Percentiles rank a stretch among this genome's conserved stretches.
Evolutionary conservation across 2,329 filamentous ascomycete genomes (phyloP).

Genomic region (Cercospora berteroae): DNA sequence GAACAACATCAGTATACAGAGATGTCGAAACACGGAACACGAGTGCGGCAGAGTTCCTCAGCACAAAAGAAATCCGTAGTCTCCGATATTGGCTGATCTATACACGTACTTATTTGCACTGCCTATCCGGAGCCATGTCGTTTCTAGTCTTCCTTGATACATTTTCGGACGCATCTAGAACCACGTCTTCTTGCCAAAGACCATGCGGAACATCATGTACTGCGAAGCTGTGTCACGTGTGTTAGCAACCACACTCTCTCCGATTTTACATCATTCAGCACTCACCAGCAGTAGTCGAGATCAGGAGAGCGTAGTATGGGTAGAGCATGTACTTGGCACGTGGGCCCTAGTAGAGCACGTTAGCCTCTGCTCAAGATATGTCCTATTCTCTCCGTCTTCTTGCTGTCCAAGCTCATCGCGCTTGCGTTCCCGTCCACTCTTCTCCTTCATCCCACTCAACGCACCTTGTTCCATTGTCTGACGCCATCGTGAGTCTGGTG

Average conservation of each 20-base stretch:
- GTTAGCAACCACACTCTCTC: not conserved
- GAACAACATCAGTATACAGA: not conserved
- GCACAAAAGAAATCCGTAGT: conserved; percentile 11
- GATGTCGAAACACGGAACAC: not conserved
- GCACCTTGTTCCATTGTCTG: conserved; percentile 76
- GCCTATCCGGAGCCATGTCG: not conserved
- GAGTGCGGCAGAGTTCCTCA: not conserved
- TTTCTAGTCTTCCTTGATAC: not conserved
- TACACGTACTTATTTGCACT: conserved; percentile 3
- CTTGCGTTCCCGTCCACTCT: not conserved
- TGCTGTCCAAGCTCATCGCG: not conserved
- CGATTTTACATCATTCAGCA: conserved; percentile 26
- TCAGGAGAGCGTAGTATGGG: conserved; percentile 61
- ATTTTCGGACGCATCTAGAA: conserved; percentile 34
- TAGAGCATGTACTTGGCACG: conserved; percentile 64
- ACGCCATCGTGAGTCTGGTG: conserved; percentile 73
- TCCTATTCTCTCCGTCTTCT: not conserved
- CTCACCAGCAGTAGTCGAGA: conserved; percentile 53
- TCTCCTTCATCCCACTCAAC: conserved; percentile 36
- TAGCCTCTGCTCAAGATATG: conserved; percentile 16
- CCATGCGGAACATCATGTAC: conserved; percentile 72
- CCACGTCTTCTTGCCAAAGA: conserved; percentile 77
- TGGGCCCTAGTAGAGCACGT: conserved; percentile 51
- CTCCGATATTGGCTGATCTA: conserved; percentile 1
- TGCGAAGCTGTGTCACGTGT: conserved; percentile 44